Evolutionary conservation across 2,329 filamentous ascomycete species (phyloP).

Genomic region (Aspergillus fumigatus): DNA sequence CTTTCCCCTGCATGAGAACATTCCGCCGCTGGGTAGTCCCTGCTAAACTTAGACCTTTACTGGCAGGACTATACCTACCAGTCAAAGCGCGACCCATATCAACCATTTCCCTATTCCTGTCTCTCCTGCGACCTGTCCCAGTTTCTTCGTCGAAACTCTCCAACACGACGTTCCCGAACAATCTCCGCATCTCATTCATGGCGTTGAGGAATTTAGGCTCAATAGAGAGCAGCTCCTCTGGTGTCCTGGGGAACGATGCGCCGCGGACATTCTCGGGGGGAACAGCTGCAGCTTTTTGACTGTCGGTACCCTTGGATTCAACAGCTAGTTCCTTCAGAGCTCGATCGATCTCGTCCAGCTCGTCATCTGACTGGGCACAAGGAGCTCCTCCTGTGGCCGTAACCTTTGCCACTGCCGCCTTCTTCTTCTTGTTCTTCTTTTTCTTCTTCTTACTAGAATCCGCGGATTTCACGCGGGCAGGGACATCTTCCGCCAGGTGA

Average conservation of each 20-base stretch:
- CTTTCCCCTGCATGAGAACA: slow-evolving; percentile 78
- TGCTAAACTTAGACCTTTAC: slow-evolving; percentile 60
- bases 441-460: slow-evolving; percentile 33
- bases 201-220: slow-evolving; percentile 75
- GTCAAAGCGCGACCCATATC: slow-evolving; percentile 54
- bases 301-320: slow-evolving; percentile 23
- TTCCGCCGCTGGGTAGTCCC: slow-evolving; percentile 72
- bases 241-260: slow-evolving; percentile 30
- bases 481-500: slow-evolving; percentile 15
- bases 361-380: slow-evolving; percentile 19
- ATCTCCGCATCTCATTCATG: slow-evolving; percentile 80
- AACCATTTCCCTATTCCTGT: slow-evolving; percentile 49
- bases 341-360: slow-evolving; percentile 62
- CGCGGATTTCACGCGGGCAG: slow-evolving; percentile 17
- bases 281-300: slow-evolving; percentile 13
- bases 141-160: slow-evolving; percentile 51
- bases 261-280: slow-evolving; percentile 37
- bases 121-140: slow-evolving; percentile 46
- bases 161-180: slow-evolving; percentile 64
- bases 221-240: slow-evolving; percentile 54
- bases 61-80: slow-evolving; percentile 50
- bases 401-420: slow-evolving; percentile 46
- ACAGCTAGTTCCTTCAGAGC: slow-evolving; percentile 57
- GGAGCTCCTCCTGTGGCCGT: slow-evolving; percentile 18
- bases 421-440: slow-evolving; percentile 60